A percentile compares a stretch with the other conserved stretches of the same genome.
phyloP scores from a whole-genome alignment of 192 early-diverging fungal species.

The Allomyces arbusculus region DNA sequence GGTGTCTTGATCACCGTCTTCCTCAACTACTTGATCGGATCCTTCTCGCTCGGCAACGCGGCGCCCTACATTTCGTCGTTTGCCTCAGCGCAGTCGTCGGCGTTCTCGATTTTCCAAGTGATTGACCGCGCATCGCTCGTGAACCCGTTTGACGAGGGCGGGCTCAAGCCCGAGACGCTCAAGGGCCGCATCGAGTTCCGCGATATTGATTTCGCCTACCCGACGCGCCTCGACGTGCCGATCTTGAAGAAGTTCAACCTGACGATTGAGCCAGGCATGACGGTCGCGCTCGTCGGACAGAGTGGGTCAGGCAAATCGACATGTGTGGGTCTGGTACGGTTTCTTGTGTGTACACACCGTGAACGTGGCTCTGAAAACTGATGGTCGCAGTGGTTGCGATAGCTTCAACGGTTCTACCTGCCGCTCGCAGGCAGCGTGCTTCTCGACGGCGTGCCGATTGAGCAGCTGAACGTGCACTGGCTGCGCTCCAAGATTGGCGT shows the following conservation, averaged over 20 bases:
- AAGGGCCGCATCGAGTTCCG: conserved; percentile 50
- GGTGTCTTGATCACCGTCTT: conserved; percentile 17
- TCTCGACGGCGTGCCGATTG: conserved; percentile 18
- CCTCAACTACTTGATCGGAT: conserved; percentile 19
- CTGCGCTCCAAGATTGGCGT: conserved; percentile 1
- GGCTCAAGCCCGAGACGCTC: conserved; percentile 20
- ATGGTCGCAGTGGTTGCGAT: conserved; percentile 18
- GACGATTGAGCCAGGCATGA: conserved; percentile 47
- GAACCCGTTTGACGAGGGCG: conserved; percentile 15
- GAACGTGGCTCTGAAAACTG: no score
- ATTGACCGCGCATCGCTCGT: conserved; percentile 26
- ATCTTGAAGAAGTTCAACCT: conserved; percentile 57
- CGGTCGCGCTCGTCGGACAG: conserved; percentile 73
- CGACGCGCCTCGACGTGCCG: conserved; percentile 56
- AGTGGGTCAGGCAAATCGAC: conserved; percentile 79
- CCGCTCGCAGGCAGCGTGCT: conserved; percentile 1
- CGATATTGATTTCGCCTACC: conserved; percentile 70
- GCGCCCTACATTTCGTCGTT: conserved; percentile 17
- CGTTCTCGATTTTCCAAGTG: conserved; percentile 24
- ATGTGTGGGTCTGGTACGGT: conserved; percentile 39
- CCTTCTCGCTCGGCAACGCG: conserved; percentile 18
- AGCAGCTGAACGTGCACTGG: conserved; percentile 23
- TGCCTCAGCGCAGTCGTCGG: conserved; percentile 5
- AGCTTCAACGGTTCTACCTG: conserved; percentile 69
- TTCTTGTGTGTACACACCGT: no score